A percentile compares a stretch with the other conserved stretches of the same genome.
Conservation (phyloP, 805 yeast genomes). For the Hanseniaspora vineae region DNA sequence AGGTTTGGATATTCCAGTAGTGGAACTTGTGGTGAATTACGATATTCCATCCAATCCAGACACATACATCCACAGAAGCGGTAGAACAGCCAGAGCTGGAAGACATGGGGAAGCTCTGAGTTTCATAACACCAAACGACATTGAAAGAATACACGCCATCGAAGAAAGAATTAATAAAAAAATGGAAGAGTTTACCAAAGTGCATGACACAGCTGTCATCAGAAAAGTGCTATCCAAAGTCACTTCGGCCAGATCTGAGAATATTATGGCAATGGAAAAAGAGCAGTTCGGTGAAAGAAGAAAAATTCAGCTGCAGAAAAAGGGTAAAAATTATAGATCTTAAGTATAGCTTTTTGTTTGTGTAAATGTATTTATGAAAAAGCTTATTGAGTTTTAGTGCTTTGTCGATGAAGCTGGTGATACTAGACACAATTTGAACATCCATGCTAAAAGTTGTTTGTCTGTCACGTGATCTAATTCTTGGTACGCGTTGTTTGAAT, state of each 20-base stretch:
- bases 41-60: slow-evolving; percentile 95
- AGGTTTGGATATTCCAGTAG: slow-evolving; percentile 93
- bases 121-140: slow-evolving; percentile 76
- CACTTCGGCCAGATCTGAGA: slow-evolving; percentile 78
- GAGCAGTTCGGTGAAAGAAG: slow-evolving; percentile 75
- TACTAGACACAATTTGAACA: too few relatives aligned
- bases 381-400: too few relatives aligned
- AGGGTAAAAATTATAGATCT: slow-evolving; percentile 2
- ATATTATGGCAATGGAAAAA: slow-evolving; percentile 85
- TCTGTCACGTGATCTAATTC: too few relatives aligned
- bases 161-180: slow-evolving; percentile 74
- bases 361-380: neutral
- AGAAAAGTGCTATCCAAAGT: slow-evolving; percentile 56
- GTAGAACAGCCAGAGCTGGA: slow-evolving; percentile 99
- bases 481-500: too few relatives aligned
- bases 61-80: slow-evolving; percentile 92
- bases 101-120: slow-evolving; percentile 73
- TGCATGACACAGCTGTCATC: slow-evolving; percentile 67
- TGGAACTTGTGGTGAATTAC: slow-evolving; percentile 77
- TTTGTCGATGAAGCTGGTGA: too few relatives aligned
- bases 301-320: slow-evolving; percentile 26
- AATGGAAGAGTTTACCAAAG: slow-evolving; percentile 60
- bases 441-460: too few relatives aligned
- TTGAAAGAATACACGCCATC: slow-evolving; percentile 66
- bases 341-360: neutral